A percentile compares a stretch with the other conserved stretches of the same genome.
Conservation (phyloP, 2,329 filamentous ascomycete species). For the Chlorencoelia australis region DNA sequence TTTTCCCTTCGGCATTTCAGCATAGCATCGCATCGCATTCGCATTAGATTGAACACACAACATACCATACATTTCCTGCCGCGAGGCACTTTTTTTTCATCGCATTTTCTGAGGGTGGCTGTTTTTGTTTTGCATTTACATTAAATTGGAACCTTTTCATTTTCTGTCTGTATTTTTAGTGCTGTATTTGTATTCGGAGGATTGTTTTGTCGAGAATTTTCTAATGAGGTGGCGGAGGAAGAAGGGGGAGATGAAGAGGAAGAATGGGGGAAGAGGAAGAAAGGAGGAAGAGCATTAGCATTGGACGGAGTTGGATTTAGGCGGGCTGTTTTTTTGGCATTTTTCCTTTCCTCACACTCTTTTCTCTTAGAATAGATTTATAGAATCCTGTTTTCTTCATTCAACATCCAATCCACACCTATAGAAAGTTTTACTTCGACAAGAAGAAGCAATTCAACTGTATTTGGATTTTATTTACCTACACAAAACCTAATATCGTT, state of each 20-base stretch:
- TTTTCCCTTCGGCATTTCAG: neutral
- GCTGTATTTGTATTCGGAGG: too few species aligned
- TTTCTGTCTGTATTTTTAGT: too few species aligned
- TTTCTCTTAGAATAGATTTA: neutral
- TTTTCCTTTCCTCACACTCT: neutral
- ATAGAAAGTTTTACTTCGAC: neutral
- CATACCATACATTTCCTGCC: too few species aligned
- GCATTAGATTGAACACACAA: too few species aligned
- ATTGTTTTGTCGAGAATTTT: too few species aligned
- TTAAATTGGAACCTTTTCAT: too few species aligned
- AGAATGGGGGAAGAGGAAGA: too few species aligned
- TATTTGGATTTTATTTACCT: conserved; percentile 17
- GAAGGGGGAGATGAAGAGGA: too few species aligned
- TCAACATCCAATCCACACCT: neutral
- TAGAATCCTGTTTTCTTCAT: neutral
- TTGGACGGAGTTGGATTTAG: neutral
- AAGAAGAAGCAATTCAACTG: neutral
- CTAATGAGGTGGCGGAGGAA: too few species aligned
- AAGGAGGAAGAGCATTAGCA: neutral
- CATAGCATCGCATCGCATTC: neutral
- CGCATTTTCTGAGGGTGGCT: too few species aligned
- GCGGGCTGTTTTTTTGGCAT: neutral
- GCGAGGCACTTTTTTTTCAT: too few species aligned
- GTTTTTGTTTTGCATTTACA: too few species aligned
- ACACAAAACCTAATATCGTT: conserved; percentile 22